Evolutionary conservation across 148 eudicot genomes (phyloP), one percentile per base, ranked within the genome.

Genomic region (Persicaria tinctoria): DNA sequence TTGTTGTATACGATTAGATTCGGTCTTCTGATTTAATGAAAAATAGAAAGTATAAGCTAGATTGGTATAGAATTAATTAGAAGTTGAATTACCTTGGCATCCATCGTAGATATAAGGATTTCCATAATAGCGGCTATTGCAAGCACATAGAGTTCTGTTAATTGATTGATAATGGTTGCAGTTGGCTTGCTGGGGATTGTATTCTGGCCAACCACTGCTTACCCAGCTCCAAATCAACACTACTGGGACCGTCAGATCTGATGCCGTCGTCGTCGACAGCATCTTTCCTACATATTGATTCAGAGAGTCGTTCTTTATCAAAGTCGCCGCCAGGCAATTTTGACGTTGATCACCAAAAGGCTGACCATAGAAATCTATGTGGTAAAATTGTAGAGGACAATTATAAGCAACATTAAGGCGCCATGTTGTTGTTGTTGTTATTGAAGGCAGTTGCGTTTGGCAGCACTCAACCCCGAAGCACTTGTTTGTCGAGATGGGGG

Each of bases 401-500:
- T 2, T 32, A 32, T 1, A 1, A 32, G 41, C 41, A 32, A 32
- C 41, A 32, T 32, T 32, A 32, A 32, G 41, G 0, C 3, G 1
- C 3, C 2, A 1, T 32, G 41, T 32, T 32, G 41, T 32, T 32
- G 38, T 32, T 32, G 41, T 32, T 32, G 41, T 32, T 32, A 32
- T 32, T 32, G 14, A 14, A 1, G 55, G 55, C 14, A 51, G 16
- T 16, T 13, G 55, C 13, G 88, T 78, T 55, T 73, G 79, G 79
- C 88, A 85, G 59, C 88, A 85, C 48, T 78, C 77, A 51, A 62
- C 80, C 23, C 88, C 88, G 72, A 17, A 60, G 74, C 86, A 83
- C 13, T 51, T n/a, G 13, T 38, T 78, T 32, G 8, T 51, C 45
- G 20, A 17, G 2, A 53, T 20, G 10, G 12, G 46, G 14, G 16